These are phyloP conservation scores for Sphaerostilbella broomeana DNA, from an alignment of 2,329 filamentous ascomycete genomes.

Conservation along the genomic window DNA sequence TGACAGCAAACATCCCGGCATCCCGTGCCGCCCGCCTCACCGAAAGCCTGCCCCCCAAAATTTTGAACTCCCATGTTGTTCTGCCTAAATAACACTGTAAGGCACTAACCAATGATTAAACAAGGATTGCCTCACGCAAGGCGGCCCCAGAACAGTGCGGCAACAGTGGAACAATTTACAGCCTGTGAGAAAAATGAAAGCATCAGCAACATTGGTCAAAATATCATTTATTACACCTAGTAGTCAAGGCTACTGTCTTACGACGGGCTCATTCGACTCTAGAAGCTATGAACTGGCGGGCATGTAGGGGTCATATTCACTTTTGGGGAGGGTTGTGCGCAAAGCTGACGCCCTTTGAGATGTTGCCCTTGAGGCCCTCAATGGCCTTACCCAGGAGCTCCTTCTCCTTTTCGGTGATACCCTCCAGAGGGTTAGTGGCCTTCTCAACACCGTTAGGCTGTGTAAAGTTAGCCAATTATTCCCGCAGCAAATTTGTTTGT, in stretches of 20 bases:
- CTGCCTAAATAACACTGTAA: background rate
- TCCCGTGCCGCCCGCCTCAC: too few relatives aligned
- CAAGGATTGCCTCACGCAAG: slow-evolving; percentile 3
- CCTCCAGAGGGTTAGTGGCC: slow-evolving; percentile 69
- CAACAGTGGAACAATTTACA: slow-evolving; percentile 25
- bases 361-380: slow-evolving; percentile 82
- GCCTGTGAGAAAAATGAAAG: slow-evolving; percentile 28
- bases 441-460: slow-evolving; percentile 81
- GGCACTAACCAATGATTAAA: background rate
- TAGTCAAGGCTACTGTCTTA: slow-evolving; percentile 27
- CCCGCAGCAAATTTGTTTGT: background rate
- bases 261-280: slow-evolving; percentile 23
- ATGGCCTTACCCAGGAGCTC: slow-evolving; percentile 69
- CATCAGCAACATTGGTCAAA: slow-evolving; percentile 31
- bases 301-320: slow-evolving; percentile 47
- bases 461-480: slow-evolving; percentile 24
- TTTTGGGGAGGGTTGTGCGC: slow-evolving; percentile 82
- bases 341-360: slow-evolving; percentile 88
- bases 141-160: too few relatives aligned
- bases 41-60: too few relatives aligned
- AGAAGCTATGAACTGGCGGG: slow-evolving; percentile 21
- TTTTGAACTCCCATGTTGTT: background rate
- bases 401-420: slow-evolving; percentile 82
- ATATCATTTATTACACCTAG: slow-evolving; percentile 31
- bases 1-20: too few relatives aligned